A percentile compares a stretch with the other conserved stretches of the same genome.
phyloP scores from a whole-genome alignment of 768 basidiomycete species.

The Chalciporus pseudorubinellus region DNA sequence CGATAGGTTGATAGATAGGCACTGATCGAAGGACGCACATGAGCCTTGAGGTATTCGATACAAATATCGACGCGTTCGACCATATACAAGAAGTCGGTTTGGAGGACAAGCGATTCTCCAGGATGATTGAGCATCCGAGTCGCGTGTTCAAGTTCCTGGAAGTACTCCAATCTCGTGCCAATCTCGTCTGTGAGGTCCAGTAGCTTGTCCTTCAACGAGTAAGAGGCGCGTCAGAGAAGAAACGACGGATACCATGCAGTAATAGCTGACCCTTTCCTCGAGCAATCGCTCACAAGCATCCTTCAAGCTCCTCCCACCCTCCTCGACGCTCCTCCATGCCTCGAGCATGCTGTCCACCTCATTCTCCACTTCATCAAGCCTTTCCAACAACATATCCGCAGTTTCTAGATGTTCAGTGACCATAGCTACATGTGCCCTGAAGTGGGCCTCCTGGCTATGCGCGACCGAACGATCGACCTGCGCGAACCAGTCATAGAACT shows the following conservation, averaged over 20 bases:
- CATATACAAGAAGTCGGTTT: conserved; percentile 93
- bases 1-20: background rate
- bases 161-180: conserved; percentile 79
- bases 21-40: conserved; percentile 52
- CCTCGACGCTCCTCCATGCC: conserved; percentile 85
- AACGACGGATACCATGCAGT: background rate
- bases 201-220: conserved; percentile 59
- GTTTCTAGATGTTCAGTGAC: conserved; percentile 74
- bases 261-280: conserved; percentile 74
- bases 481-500: conserved; percentile 97
- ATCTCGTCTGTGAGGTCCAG: conserved; percentile 83
- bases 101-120: conserved; percentile 86
- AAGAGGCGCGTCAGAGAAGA: background rate
- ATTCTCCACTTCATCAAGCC: conserved; percentile 68
- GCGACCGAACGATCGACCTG: conserved; percentile 87
- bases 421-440: conserved; percentile 77
- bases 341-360: conserved; percentile 82
- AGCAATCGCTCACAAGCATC: conserved; percentile 87
- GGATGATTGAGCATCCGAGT: conserved; percentile 94
- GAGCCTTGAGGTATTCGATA: conserved; percentile 82
- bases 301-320: conserved; percentile 87
- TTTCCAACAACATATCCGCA: conserved; percentile 71
- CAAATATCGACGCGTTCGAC: conserved; percentile 94
- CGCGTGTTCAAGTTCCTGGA: conserved; percentile 90
- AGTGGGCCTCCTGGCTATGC: conserved; percentile 91